phyloP scores from a whole-genome alignment of 2,329 filamentous ascomycete genomes.

The Phoma sp. region DNA sequence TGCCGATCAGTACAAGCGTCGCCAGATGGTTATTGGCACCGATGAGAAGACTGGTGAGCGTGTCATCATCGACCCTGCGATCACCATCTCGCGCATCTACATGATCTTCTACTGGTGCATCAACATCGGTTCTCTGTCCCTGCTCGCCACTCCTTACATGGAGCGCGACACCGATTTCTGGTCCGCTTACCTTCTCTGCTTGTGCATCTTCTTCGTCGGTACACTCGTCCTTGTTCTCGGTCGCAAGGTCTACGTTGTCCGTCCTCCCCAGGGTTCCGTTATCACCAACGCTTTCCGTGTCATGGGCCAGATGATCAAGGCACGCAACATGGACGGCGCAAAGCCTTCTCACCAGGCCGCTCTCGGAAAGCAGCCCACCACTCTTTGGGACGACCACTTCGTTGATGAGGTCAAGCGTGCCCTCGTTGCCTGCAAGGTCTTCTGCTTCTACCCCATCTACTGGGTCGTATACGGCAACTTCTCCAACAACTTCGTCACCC shows the following conservation, averaged over 20 bases:
- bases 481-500: slow-evolving; percentile 54
- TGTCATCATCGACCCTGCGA: slow-evolving; percentile 54
- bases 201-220: slow-evolving; percentile 70
- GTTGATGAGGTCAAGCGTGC: slow-evolving; percentile 74
- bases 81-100: slow-evolving; percentile 57
- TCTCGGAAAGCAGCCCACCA: slow-evolving; percentile 52
- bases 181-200: slow-evolving; percentile 68
- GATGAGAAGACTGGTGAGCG: slow-evolving; percentile 53
- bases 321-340: slow-evolving; percentile 64
- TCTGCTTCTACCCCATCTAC: slow-evolving; percentile 57
- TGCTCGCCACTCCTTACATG: slow-evolving; percentile 73
- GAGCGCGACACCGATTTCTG: slow-evolving; percentile 74
- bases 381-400: slow-evolving; percentile 72
- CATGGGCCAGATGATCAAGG: slow-evolving; percentile 62
- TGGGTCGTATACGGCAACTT: slow-evolving; percentile 53
- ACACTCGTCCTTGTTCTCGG: slow-evolving; percentile 58
- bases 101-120: slow-evolving; percentile 75
- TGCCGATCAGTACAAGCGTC: slow-evolving; percentile 55
- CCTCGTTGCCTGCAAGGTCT: slow-evolving; percentile 71
- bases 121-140: slow-evolving; percentile 72
- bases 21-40: slow-evolving; percentile 50
- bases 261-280: slow-evolving; percentile 47
- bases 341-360: slow-evolving; percentile 70
- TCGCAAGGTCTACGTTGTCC: slow-evolving; percentile 47
- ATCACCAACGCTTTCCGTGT: slow-evolving; percentile 61